Conservation (phyloP, 2,329 filamentous ascomycete genomes). For the Purpureocillium lavendulum region DNA sequence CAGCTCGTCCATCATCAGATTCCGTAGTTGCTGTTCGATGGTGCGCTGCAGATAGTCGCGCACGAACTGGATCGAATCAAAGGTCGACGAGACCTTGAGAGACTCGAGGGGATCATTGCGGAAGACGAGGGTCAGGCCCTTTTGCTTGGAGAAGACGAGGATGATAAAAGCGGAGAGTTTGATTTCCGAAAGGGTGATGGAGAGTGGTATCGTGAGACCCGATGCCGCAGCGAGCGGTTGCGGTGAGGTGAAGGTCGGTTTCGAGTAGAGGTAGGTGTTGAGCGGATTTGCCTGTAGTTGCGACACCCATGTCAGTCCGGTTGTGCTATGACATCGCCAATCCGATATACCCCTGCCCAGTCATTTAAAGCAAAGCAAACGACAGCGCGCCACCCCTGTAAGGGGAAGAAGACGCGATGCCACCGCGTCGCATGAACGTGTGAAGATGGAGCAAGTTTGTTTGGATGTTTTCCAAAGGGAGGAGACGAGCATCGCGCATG, state of each 20-base stretch:
- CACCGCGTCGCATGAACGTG: slow-evolving; percentile 1
- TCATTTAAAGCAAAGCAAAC: too few relatives aligned
- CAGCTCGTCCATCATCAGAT: slow-evolving; percentile 95
- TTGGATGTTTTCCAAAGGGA: too few relatives aligned
- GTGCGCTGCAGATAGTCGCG: slow-evolving; percentile 93
- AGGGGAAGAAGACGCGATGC: background rate
- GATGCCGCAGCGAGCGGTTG: slow-evolving; percentile 85
- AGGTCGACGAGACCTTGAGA: slow-evolving; percentile 96
- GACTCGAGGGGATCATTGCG: slow-evolving; percentile 97
- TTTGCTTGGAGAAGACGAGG: slow-evolving; percentile 93
- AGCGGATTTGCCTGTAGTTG: slow-evolving; percentile 73
- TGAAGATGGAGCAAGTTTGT: background rate
- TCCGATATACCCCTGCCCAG: background rate
- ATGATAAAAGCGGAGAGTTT: slow-evolving; percentile 96
- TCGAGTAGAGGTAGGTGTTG: slow-evolving; percentile 89
- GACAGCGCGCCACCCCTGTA: background rate
- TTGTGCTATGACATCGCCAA: slow-evolving; percentile 12
- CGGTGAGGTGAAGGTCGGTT: slow-evolving; percentile 86
- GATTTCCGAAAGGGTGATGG: slow-evolving; percentile 93
- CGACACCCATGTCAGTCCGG: slow-evolving; percentile 35
- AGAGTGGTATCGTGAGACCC: slow-evolving; percentile 91
- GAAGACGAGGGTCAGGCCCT: slow-evolving; percentile 93
- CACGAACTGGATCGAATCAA: slow-evolving; percentile 97
- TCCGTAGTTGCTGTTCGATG: slow-evolving; percentile 86
- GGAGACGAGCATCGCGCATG: too few relatives aligned